These are phyloP conservation scores for Lichtheimia ornata DNA, from an alignment of 371 early-diverging fungal genomes.

Conservation along the genomic window DNA sequence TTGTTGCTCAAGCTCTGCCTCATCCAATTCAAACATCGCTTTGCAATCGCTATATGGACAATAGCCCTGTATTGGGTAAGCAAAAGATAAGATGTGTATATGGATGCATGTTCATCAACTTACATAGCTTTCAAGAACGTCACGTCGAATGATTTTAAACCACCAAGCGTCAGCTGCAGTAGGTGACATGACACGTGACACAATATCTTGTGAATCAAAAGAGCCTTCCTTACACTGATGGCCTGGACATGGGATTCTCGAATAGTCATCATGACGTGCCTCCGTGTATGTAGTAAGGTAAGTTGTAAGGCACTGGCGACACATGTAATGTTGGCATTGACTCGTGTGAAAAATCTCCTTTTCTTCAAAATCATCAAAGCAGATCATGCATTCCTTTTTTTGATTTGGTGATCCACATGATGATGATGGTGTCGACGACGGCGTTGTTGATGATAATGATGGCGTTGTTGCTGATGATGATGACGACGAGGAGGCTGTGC, in stretches of 20 bases:
- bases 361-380: not conserved
- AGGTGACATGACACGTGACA: conserved; percentile 2
- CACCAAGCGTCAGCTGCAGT: conserved; percentile 5
- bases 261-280: not conserved
- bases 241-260: not conserved
- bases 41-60: conserved; percentile 12
- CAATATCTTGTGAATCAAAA: not conserved
- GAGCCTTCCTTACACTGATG: not conserved
- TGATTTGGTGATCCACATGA: too few species aligned
- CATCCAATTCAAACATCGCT: not conserved
- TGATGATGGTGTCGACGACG: too few species aligned
- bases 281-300: not conserved
- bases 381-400: too few species aligned
- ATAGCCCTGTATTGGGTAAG: not conserved
- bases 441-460: too few species aligned
- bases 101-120: not conserved
- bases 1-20: not conserved
- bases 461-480: too few species aligned
- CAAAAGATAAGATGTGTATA: not conserved
- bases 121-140: conserved; percentile 8
- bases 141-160: conserved; percentile 4
- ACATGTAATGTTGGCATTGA: not conserved
- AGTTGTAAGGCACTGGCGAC: not conserved
- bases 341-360: not conserved
- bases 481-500: too few species aligned